phyloP scores from a whole-genome alignment of 306 rosid genomes.

The Mucuna pruriens region DNA sequence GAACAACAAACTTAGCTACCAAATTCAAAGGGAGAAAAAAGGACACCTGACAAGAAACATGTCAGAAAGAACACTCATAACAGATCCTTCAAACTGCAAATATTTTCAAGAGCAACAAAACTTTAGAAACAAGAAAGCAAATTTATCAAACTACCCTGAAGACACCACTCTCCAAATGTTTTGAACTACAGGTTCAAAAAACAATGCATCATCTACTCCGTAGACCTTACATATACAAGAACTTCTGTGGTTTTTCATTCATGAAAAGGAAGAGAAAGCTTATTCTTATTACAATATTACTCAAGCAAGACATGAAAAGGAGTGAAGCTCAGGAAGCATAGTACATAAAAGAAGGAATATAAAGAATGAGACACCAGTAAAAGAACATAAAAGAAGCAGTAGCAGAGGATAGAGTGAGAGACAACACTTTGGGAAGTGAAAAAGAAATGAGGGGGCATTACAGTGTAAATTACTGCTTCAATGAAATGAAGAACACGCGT shows the following conservation, averaged over 20 bases:
- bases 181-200: conserved; percentile 15
- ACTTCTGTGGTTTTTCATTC: conserved; percentile 24
- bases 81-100: neutral
- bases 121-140: neutral
- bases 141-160: conserved; percentile 18
- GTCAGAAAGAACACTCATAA: neutral
- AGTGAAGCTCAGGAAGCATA: conserved; percentile 16
- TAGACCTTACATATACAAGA: neutral
- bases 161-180: neutral
- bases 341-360: conserved; percentile 37
- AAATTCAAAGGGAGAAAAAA: neutral
- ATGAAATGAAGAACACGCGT: conserved; percentile 21
- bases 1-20: conserved; percentile 18
- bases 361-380: conserved; percentile 31
- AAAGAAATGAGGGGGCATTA: neutral
- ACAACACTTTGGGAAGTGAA: conserved; percentile 23
- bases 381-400: neutral
- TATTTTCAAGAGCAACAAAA: neutral
- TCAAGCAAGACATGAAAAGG: conserved; percentile 18
- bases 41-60: conserved; percentile 2
- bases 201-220: neutral
- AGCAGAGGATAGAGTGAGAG: neutral
- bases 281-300: neutral
- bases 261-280: conserved; percentile 9
- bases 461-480: neutral